Percentiles rank a stretch among this genome's conserved stretches.
These are phyloP conservation scores for Hypoxylon sp. DNA, from an alignment of 2,329 filamentous ascomycete species.

Conservation along the genomic window DNA sequence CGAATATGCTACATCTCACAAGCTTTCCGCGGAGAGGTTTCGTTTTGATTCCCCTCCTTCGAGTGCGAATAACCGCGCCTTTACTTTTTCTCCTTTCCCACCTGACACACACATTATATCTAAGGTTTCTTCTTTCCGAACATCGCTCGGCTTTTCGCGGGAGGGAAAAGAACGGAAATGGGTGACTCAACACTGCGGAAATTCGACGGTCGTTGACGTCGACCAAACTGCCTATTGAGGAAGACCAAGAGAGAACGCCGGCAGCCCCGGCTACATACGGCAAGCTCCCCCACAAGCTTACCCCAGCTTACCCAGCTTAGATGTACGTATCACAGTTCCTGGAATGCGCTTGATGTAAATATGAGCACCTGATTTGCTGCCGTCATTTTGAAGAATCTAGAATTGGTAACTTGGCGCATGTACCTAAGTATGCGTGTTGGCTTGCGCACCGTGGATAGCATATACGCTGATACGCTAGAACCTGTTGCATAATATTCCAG, in stretches of 20 bases:
- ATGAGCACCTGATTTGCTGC: not conserved
- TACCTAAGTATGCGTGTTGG: not conserved
- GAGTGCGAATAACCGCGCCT: not conserved
- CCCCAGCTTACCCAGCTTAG: not conserved
- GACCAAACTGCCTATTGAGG: constrained; percentile 32
- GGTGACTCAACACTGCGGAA: constrained; percentile 17
- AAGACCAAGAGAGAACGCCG: constrained; percentile 19
- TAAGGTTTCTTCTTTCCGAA: not conserved
- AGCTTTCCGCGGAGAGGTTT: not conserved
- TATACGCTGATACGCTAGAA: too few relatives aligned
- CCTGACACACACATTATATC: not conserved
- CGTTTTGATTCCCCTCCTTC: not conserved
- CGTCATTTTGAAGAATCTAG: not conserved
- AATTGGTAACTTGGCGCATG: not conserved
- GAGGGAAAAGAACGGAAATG: not conserved
- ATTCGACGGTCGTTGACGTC: constrained; percentile 27
- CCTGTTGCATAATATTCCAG: constrained; percentile 17
- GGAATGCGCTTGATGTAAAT: not conserved
- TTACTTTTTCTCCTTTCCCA: not conserved
- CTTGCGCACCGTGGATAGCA: not conserved
- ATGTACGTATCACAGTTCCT: constrained; percentile 1
- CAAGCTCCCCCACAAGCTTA: constrained; percentile 17
- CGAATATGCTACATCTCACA: not conserved
- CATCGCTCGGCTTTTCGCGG: constrained; percentile 38
- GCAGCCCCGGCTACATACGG: constrained; percentile 31